Conservation (phyloP, 2,329 filamentous ascomycete species). For the Phialophora tarda region DNA sequence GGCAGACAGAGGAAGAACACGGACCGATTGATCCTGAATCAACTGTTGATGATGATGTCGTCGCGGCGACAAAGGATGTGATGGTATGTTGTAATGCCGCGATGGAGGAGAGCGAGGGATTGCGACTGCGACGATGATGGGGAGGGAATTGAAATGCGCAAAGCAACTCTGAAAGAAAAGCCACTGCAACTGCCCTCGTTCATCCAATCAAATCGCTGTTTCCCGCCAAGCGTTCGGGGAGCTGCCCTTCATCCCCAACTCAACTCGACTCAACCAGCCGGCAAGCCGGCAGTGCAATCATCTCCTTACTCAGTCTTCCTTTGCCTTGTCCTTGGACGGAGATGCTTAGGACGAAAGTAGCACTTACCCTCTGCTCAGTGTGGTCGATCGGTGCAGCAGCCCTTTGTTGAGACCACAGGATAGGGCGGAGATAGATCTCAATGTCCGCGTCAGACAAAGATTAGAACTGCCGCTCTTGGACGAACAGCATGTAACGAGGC, state of each 20-base stretch:
- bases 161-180: constrained; percentile 20
- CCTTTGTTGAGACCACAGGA: constrained; percentile 3
- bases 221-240: constrained; percentile 14
- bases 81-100: constrained; percentile 23
- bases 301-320: not conserved
- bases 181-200: constrained; percentile 14
- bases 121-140: constrained; percentile 33
- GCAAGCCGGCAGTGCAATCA: not conserved
- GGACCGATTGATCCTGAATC: constrained; percentile 23
- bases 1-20: constrained; percentile 21
- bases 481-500: not conserved
- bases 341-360: not conserved
- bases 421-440: constrained; percentile 1
- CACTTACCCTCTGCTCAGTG: not conserved
- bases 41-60: constrained; percentile 16
- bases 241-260: constrained; percentile 9
- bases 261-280: constrained; percentile 2
- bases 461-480: not conserved
- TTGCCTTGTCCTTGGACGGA: not conserved
- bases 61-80: constrained; percentile 27
- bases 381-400: not conserved
- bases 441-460: constrained; percentile 15
- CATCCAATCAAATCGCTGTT: constrained; percentile 9
- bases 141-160: constrained; percentile 24
- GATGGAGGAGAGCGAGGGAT: constrained; percentile 22